phyloP scores from a whole-genome alignment of 169 alveolate species.

The Plasmodium sp. region DNA sequence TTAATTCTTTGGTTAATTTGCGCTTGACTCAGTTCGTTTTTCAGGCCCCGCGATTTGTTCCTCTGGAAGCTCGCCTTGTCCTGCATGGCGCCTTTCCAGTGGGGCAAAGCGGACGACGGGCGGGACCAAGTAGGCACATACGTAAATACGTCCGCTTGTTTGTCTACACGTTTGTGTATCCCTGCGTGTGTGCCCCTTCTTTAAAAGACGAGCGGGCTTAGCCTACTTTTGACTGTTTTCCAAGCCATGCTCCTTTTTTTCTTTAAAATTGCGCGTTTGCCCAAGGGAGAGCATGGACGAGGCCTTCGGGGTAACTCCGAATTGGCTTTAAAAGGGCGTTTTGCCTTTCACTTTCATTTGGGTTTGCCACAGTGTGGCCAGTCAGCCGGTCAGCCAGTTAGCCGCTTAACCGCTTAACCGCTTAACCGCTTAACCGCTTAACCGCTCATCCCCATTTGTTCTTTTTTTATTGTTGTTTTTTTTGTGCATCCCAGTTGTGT shows the following conservation, averaged over 20 bases:
- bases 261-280: not conserved
- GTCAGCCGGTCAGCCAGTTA: not conserved
- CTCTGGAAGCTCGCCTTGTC: not conserved
- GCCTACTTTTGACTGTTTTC: not conserved
- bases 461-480: not conserved
- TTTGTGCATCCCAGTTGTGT: not conserved
- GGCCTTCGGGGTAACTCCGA: not conserved
- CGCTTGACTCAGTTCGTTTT: constrained; percentile 16
- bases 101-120: not conserved
- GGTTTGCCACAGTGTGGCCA: not conserved
- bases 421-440: not conserved
- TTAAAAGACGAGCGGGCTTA: not conserved
- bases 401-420: not conserved
- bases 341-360: not conserved
- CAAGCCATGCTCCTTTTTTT: not conserved
- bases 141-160: not conserved
- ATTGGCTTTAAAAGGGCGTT: not conserved
- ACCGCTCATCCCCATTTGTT: not conserved
- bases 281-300: not conserved
- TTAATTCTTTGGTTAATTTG: constrained; percentile 77
- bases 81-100: constrained; percentile 9
- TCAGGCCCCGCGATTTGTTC: not conserved
- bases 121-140: not conserved
- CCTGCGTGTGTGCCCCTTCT: not conserved
- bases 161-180: not conserved